phyloP scores from a whole-genome alignment of 148 eudicot species.

The Gaultheria prostrata region DNA sequence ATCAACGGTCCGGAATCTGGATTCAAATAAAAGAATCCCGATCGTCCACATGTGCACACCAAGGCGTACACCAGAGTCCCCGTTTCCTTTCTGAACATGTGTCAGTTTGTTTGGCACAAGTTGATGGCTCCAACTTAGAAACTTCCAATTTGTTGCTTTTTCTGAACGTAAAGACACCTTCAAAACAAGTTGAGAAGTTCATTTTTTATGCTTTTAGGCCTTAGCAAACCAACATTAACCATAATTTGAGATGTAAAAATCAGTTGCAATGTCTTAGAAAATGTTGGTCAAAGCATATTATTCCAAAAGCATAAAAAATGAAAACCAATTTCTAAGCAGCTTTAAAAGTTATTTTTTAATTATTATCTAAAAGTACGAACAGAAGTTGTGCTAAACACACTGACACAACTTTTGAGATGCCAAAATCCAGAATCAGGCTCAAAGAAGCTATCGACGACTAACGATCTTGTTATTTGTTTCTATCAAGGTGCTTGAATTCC shows the following conservation, averaged over 20 bases:
- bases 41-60: too few relatives aligned
- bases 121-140: background rate
- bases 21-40: too few relatives aligned
- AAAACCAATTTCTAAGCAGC: background rate
- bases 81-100: background rate
- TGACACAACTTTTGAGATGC: too few relatives aligned
- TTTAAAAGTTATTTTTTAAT: background rate
- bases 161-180: background rate
- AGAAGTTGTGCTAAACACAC: too few relatives aligned
- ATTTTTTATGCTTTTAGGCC: background rate
- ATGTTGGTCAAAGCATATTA: background rate
- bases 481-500: conserved; percentile 66
- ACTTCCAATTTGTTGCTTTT: too few relatives aligned
- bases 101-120: background rate
- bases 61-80: too few relatives aligned
- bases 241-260: background rate
- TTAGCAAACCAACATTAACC: background rate
- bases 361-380: background rate
- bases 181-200: background rate
- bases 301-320: background rate
- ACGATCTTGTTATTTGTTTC: too few relatives aligned
- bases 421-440: too few relatives aligned
- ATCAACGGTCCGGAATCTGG: too few relatives aligned
- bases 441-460: too few relatives aligned
- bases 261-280: background rate